A percentile compares a stretch with the other conserved stretches of the same genome.
These are phyloP conservation scores for Fusarium hostae DNA, from an alignment of 2,329 filamentous ascomycete genomes.

Conservation along the genomic window DNA sequence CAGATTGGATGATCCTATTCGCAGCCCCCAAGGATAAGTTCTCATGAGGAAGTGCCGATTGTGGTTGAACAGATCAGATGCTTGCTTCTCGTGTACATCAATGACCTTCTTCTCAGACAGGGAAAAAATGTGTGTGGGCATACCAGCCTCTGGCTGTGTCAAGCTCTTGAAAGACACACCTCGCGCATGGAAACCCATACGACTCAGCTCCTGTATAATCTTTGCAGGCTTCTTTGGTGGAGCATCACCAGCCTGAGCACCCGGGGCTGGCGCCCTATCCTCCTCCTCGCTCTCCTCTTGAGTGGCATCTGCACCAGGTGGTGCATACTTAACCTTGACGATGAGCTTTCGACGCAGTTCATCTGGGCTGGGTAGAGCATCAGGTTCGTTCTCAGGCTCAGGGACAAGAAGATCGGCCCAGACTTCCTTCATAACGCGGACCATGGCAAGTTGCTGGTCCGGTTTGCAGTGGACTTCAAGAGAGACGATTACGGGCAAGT, in stretches of 20 bases:
- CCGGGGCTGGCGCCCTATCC: constrained; percentile 51
- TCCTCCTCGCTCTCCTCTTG: constrained; percentile 51
- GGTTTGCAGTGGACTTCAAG: constrained; percentile 88
- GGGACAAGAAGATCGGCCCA: constrained; percentile 81
- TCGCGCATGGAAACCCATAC: constrained; percentile 83
- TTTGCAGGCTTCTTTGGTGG: constrained; percentile 57
- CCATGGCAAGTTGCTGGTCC: constrained; percentile 89
- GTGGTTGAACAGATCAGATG: constrained; percentile 75
- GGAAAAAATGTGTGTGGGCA: constrained; percentile 76
- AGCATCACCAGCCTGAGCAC: constrained; percentile 56
- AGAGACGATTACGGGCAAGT: constrained; percentile 91
- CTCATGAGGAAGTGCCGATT: constrained; percentile 87
- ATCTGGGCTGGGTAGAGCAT: constrained; percentile 72
- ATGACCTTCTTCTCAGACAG: constrained; percentile 73
- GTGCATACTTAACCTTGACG: constrained; percentile 81
- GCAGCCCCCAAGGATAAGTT: constrained; percentile 84
- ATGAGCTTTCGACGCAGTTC: constrained; percentile 82
- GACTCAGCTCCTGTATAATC: constrained; percentile 79
- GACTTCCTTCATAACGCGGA: constrained; percentile 86
- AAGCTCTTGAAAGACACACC: constrained; percentile 86
- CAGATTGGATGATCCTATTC: constrained; percentile 86
- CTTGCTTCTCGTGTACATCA: constrained; percentile 63
- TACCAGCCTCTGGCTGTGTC: constrained; percentile 73
- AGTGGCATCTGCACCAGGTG: constrained; percentile 50
- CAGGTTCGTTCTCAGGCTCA: constrained; percentile 57